Percentiles rank a stretch among this genome's conserved stretches.
Conservation (phyloP, 2,329 filamentous ascomycete species). For the Penicillium expansum region DNA sequence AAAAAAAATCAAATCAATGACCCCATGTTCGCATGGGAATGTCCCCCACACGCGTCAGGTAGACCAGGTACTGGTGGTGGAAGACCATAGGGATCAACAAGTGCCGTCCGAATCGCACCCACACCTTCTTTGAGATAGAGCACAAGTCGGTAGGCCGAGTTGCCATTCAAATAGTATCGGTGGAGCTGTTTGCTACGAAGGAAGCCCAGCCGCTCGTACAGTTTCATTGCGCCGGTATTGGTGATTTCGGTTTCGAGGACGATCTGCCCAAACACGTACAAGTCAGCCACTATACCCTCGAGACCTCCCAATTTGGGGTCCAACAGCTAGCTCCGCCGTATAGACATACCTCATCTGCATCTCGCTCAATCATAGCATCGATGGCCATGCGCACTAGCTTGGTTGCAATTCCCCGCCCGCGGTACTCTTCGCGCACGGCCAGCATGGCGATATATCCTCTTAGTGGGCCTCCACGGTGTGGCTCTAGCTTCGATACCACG, state of each 20-base stretch:
- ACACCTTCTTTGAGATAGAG: conserved; percentile 69
- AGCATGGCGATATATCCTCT: conserved; percentile 98
- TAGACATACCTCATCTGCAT: conserved; percentile 71
- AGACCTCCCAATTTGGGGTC: background rate
- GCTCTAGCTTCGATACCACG: conserved; percentile 90
- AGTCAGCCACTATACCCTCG: conserved; percentile 11
- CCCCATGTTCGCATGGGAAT: conserved; percentile 7
- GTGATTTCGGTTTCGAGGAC: conserved; percentile 95
- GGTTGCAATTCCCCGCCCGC: conserved; percentile 84
- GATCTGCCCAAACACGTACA: conserved; percentile 49
- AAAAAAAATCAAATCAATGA: conserved; percentile 7
- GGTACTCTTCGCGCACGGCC: conserved; percentile 76
- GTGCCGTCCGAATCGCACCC: conserved; percentile 41
- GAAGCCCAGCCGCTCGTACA: conserved; percentile 93
- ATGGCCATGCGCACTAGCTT: conserved; percentile 85
- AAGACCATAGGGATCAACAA: conserved; percentile 33
- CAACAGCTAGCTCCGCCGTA: background rate
- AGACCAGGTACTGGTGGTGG: conserved; percentile 15
- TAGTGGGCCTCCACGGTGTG: conserved; percentile 79
- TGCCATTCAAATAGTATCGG: conserved; percentile 94
- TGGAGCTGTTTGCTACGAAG: conserved; percentile 88
- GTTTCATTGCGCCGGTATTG: conserved; percentile 81
- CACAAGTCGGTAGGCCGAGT: conserved; percentile 85
- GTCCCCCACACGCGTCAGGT: background rate
- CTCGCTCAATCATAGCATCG: conserved; percentile 78